Conservation (phyloP, 345 rosid species). For the Eucalyptus sp. region DNA sequence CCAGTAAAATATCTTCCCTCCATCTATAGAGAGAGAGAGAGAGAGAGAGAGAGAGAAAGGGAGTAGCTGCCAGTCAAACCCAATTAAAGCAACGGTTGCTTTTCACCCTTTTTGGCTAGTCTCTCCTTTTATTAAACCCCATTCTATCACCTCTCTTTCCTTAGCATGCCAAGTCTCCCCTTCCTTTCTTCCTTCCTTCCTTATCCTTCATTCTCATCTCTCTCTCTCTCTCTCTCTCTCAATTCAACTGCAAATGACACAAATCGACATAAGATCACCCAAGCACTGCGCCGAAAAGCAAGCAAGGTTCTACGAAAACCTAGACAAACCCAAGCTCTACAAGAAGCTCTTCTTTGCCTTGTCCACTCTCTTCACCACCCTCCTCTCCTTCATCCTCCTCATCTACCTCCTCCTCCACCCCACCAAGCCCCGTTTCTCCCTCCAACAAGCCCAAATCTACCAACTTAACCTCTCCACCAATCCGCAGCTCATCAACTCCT, state of each 20-base stretch:
- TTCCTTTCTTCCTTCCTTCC: background rate
- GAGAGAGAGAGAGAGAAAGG: background rate
- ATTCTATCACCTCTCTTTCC: background rate
- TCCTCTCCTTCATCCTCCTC: slow-evolving; percentile 49
- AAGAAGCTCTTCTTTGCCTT: slow-evolving; percentile 49
- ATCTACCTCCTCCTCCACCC: slow-evolving; percentile 75
- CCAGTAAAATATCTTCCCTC: background rate
- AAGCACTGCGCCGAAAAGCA: slow-evolving; percentile 60
- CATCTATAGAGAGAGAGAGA: background rate
- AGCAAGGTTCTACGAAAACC: slow-evolving; percentile 15
- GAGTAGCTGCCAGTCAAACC: background rate
- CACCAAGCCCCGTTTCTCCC: slow-evolving; percentile 60
- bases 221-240: background rate
- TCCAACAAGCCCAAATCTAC: slow-evolving; percentile 51
- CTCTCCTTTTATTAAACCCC: background rate
- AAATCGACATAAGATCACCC: slow-evolving; percentile 41
- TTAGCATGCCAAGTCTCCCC: background rate
- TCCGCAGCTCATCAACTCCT: slow-evolving; percentile 74
- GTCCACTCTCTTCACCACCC: slow-evolving; percentile 38
- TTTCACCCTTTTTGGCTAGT: background rate
- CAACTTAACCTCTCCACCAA: slow-evolving; percentile 54
- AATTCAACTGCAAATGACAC: slow-evolving; percentile 50
- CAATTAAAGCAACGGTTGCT: background rate
- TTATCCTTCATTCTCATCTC: background rate
- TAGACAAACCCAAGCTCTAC: background rate